These are phyloP conservation scores for Acarospora socialis DNA, from an alignment of 2,329 filamentous ascomycete genomes.

Conservation along the genomic window DNA sequence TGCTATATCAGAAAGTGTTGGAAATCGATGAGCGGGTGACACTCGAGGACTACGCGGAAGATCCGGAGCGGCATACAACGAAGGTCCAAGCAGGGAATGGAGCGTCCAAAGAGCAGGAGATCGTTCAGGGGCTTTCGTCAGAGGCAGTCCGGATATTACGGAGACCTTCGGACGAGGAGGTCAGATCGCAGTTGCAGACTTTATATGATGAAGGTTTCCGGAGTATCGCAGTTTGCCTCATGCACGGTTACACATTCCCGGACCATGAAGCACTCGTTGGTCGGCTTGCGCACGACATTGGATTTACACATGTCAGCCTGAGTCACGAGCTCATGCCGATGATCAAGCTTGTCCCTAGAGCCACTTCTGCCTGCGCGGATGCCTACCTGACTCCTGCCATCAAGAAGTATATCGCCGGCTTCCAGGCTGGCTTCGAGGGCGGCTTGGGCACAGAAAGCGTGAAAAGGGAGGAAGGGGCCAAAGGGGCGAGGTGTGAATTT, in stretches of 20 bases:
- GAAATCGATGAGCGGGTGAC: constrained; percentile 87
- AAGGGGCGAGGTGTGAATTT: constrained; percentile 75
- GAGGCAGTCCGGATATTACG: constrained; percentile 59
- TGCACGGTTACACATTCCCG: constrained; percentile 87
- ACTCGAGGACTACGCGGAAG: constrained; percentile 81
- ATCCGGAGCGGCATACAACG: constrained; percentile 52
- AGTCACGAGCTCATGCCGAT: constrained; percentile 75
- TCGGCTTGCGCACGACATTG: constrained; percentile 61
- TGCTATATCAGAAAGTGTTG: constrained; percentile 72
- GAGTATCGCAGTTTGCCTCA: constrained; percentile 77
- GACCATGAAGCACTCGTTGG: constrained; percentile 71
- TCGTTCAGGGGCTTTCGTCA: constrained; percentile 59
- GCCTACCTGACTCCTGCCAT: constrained; percentile 70
- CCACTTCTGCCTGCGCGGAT: constrained; percentile 64
- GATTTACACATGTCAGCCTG: constrained; percentile 69
- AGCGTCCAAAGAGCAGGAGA: constrained; percentile 31
- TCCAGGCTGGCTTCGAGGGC: constrained; percentile 66
- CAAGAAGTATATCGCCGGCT: constrained; percentile 62
- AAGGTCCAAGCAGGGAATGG: constrained; percentile 26
- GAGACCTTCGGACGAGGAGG: constrained; percentile 40
- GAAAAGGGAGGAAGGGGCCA: constrained; percentile 47
- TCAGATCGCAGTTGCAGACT: constrained; percentile 45
- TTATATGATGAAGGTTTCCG: constrained; percentile 57
- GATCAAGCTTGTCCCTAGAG: constrained; percentile 67
- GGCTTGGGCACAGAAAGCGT: constrained; percentile 65